phyloP scores from a whole-genome alignment of 1,284 basidiomycete genomes.

The Thelephora terrestris region DNA sequence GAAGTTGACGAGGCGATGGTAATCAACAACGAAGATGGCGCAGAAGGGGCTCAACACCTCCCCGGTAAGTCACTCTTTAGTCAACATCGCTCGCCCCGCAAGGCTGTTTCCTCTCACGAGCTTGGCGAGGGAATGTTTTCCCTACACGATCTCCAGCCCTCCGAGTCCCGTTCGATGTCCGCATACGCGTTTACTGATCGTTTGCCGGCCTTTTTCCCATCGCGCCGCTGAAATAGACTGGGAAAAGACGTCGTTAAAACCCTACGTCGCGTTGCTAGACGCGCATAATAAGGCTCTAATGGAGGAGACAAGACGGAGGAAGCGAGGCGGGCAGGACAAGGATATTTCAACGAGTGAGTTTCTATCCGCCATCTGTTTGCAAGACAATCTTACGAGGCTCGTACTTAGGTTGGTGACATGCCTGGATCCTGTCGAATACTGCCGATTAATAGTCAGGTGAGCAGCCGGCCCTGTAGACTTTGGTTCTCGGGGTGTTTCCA shows the following conservation, averaged over 20 bases:
- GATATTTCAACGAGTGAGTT: too few species aligned
- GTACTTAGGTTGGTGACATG: too few species aligned
- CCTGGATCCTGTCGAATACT: too few species aligned
- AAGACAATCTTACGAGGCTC: too few species aligned
- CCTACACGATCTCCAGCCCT: too few species aligned
- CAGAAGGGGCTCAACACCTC: conserved; percentile 30
- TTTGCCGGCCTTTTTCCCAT: conserved; percentile 2
- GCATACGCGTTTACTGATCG: not conserved
- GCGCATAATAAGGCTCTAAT: conserved; percentile 53
- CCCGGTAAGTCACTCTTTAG: conserved; percentile 29
- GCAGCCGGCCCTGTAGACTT: too few species aligned
- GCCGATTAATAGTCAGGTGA: too few species aligned
- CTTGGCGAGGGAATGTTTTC: not conserved
- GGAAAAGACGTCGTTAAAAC: conserved; percentile 71
- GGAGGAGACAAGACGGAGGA: conserved; percentile 46
- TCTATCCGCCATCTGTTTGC: too few species aligned
- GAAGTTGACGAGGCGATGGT: conserved; percentile 55
- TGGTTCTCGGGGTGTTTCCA: too few species aligned
- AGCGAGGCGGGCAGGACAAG: conserved; percentile 27
- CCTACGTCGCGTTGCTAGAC: conserved; percentile 88
- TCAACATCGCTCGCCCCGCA: not conserved
- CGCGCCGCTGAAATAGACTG: conserved; percentile 33
- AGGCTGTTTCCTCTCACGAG: not conserved
- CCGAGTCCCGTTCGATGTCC: not conserved
- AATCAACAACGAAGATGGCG: conserved; percentile 16